Base-by-base conservation (phyloP, 192 early-diverging fungal species). In the Phlyctochytrium arcticum region DNA sequence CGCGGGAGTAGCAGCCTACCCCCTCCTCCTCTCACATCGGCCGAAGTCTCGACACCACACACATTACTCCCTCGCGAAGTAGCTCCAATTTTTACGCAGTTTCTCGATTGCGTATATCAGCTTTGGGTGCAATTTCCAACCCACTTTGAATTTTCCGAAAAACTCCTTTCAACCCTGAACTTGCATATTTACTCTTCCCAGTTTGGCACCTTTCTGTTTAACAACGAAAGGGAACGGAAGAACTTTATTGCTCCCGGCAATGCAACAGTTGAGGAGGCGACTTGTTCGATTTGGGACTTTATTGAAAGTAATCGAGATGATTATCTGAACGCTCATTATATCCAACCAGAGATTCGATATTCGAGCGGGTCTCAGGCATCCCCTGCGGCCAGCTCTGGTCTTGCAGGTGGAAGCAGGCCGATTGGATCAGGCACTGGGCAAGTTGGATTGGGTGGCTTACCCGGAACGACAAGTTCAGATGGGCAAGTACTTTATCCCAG, bases 101-200 rank as follows among this genome's bases (percentile, higher is more conserved):
- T 97, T 63, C 78, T 99, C 12, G 96, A 99, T 73, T 95, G 93
- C 75, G 82, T 94, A 30, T 99, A 90, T 75, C 96, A 99, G 75
- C 74, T 95, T 12, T 89, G 89, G 79, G 79, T 76, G 23, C 90
- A 94, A 74, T 86, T 85, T 57, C 94, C 96, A 10, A 87, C 87
- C 3, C 84, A 90, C 55, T 99, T 99, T 74, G 94, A 95, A 80
- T 99, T 93, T 60, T 90, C 88, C 62, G 92, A 95, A 69, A 66
- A 78, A 23, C 82, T 95, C 47, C 70, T 99, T 60, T 78, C 88
- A 0, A 78, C 88, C 23, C 77, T 99, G 42, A 91, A 93, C 71
- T 87, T 86, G 72, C 89, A 93, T 71, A 74, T 90, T 47, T 92
- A 95, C 63, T 84, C 90, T 35, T 94, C 93, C 68, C 91, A 93